phyloP scores from a whole-genome alignment of 2,329 filamentous ascomycete species.

The Botrytis squamosa region DNA sequence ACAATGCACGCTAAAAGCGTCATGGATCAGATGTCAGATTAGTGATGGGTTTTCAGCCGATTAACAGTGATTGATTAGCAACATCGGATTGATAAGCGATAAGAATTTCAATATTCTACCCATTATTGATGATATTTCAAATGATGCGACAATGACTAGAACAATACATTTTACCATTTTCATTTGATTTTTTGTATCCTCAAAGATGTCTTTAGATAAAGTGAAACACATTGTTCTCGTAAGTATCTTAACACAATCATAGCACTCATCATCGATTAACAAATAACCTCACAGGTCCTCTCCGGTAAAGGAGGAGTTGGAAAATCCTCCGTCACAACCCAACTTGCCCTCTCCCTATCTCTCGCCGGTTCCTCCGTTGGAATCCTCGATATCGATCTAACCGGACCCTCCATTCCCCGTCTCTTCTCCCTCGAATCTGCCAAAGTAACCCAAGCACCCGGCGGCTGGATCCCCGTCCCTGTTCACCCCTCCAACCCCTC shows the following conservation, averaged over 20 bases:
- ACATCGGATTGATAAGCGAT: conserved; percentile 37
- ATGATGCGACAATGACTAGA: conserved; percentile 11
- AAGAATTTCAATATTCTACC: conserved; percentile 26
- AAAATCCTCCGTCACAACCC: conserved; percentile 96
- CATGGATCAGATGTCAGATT: background rate
- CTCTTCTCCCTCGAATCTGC: conserved; percentile 87
- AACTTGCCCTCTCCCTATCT: conserved; percentile 86
- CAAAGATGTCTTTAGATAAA: conserved; percentile 62
- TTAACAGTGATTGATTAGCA: conserved; percentile 11
- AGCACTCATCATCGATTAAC: conserved; percentile 9
- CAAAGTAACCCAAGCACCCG: conserved; percentile 87
- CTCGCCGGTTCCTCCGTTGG: conserved; percentile 85
- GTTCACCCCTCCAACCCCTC: conserved; percentile 63
- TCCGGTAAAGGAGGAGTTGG: conserved; percentile 98
- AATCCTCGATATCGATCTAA: conserved; percentile 93
- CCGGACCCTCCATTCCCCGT: conserved; percentile 91
- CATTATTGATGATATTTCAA: background rate
- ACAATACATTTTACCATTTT: background rate
- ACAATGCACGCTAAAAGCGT: conserved; percentile 19
- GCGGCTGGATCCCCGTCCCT: conserved; percentile 86
- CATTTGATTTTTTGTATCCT: background rate
- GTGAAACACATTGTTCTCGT: conserved; percentile 78
- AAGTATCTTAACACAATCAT: conserved; percentile 33
- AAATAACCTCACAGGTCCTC: conserved; percentile 55
- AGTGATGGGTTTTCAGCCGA: background rate